These are phyloP conservation scores for Pulveroboletus frians DNA, from an alignment of 768 basidiomycete genomes.

Conservation along the genomic window DNA sequence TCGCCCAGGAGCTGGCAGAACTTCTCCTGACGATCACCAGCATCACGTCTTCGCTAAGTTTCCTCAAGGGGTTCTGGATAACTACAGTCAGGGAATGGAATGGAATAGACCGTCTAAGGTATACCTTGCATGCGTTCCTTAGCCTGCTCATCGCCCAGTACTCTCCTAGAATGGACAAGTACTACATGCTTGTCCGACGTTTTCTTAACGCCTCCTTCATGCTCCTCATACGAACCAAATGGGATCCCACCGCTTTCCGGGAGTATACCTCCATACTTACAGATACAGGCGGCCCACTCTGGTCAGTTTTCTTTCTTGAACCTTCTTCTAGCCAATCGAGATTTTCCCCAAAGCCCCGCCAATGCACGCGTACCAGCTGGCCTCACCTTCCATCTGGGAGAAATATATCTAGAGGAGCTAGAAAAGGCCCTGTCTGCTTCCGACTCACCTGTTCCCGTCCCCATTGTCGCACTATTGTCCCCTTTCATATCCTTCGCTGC, in stretches of 20 bases:
- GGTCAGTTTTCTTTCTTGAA: conserved; percentile 42
- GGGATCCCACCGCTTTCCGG: conserved; percentile 52
- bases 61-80: conserved; percentile 88
- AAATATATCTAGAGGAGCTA: conserved; percentile 88
- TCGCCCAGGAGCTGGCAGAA: conserved; percentile 82
- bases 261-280: conserved; percentile 69
- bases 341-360: conserved; percentile 43
- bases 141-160: background rate
- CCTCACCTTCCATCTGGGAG: conserved; percentile 79
- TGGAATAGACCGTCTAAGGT: conserved; percentile 89
- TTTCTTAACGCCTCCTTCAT: conserved; percentile 85
- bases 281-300: conserved; percentile 70
- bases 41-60: conserved; percentile 57
- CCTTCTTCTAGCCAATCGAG: conserved; percentile 3
- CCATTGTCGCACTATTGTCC: conserved; percentile 49
- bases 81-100: conserved; percentile 89
- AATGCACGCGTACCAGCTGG: conserved; percentile 73
- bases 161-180: conserved; percentile 82
- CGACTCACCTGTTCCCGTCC: conserved; percentile 35
- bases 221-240: conserved; percentile 64
- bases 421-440: conserved; percentile 51
- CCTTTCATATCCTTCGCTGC: conserved; percentile 77
- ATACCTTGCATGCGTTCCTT: conserved; percentile 17
- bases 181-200: conserved; percentile 88
- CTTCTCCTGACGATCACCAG: conserved; percentile 66